phyloP scores from a whole-genome alignment of 2,329 filamentous ascomycete species.

The Cercospora citrullina region DNA sequence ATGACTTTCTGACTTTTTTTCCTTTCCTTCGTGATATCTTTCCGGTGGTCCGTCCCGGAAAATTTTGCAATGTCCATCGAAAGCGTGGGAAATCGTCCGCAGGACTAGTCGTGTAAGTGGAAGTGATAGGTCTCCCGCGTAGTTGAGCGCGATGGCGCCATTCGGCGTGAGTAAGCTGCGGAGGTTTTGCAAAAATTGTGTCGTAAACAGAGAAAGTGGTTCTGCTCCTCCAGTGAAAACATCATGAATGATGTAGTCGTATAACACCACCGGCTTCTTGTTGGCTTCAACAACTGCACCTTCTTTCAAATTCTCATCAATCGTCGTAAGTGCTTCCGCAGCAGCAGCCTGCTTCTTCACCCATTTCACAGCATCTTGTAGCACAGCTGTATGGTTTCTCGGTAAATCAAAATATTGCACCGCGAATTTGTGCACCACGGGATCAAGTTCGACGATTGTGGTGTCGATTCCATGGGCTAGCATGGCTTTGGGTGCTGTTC shows the following conservation, averaged over 20 bases:
- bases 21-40: constrained; percentile 1
- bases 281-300: background rate
- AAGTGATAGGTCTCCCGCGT: constrained; percentile 81
- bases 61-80: constrained; percentile 78
- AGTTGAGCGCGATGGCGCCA: constrained; percentile 92
- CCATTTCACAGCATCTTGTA: constrained; percentile 78
- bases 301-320: background rate
- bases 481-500: constrained; percentile 83
- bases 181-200: constrained; percentile 75
- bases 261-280: constrained; percentile 42
- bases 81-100: constrained; percentile 77
- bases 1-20: background rate
- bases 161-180: constrained; percentile 65
- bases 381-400: constrained; percentile 72
- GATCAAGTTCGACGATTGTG: constrained; percentile 93
- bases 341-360: constrained; percentile 52
- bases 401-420: constrained; percentile 78
- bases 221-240: constrained; percentile 97
- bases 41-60: constrained; percentile 72
- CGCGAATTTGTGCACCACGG: constrained; percentile 81
- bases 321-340: background rate
- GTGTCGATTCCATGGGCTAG: constrained; percentile 87
- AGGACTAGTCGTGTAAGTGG: constrained; percentile 76
- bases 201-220: constrained; percentile 82
- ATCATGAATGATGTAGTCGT: constrained; percentile 94